A percentile compares a stretch with the other conserved stretches of the same genome.
Conservation (phyloP, 2,329 filamentous ascomycete genomes). For the Pseudogymnoascus sp. region DNA sequence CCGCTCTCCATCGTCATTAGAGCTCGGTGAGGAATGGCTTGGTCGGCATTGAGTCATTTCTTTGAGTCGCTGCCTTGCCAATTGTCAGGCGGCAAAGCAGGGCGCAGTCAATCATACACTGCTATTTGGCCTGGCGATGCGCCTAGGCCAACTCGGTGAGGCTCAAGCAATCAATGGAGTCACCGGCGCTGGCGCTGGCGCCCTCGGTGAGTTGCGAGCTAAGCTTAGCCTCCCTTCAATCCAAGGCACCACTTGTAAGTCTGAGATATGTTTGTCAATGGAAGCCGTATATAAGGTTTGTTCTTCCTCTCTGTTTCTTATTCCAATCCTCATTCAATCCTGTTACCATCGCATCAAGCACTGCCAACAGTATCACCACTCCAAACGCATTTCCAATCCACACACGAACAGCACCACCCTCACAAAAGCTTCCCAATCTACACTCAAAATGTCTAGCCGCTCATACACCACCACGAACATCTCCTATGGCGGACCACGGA, state of each 20-base stretch:
- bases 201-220: neutral
- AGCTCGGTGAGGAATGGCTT: neutral
- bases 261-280: neutral
- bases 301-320: neutral
- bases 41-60: conserved; percentile 9
- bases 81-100: conserved; percentile 1
- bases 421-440: neutral
- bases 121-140: conserved; percentile 2
- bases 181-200: neutral
- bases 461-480: neutral
- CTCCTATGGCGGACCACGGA: neutral
- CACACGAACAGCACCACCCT: neutral
- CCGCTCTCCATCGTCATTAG: conserved; percentile 5
- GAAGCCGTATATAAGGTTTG: conserved; percentile 6
- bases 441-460: neutral
- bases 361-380: neutral
- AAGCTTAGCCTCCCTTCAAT: conserved; percentile 9
- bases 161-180: conserved; percentile 9
- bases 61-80: conserved; percentile 10
- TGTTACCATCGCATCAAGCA: neutral
- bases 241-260: conserved; percentile 6
- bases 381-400: neutral
- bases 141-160: conserved; percentile 4
- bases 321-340: conserved; percentile 1
- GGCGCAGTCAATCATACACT: conserved; percentile 1